Evolutionary conservation across 306 rosid genomes (phyloP).

Genomic region (Cyamopsis tetragonoloba): DNA sequence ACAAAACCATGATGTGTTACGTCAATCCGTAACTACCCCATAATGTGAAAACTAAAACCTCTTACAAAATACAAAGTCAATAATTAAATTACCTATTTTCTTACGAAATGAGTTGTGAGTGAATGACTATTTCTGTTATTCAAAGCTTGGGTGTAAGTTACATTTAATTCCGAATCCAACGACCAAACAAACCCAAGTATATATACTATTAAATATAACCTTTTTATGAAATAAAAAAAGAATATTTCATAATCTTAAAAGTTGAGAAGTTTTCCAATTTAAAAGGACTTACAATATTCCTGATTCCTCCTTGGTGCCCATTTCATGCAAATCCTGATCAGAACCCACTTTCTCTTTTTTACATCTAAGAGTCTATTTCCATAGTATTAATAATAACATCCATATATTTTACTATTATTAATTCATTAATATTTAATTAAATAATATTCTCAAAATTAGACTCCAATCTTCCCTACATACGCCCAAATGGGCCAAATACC

Average conservation of each 20-base stretch:
- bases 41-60: too few relatives aligned
- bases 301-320: slow-evolving; percentile 7
- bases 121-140: too few relatives aligned
- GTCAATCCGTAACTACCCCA: too few relatives aligned
- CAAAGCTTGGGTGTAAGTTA: too few relatives aligned
- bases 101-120: too few relatives aligned
- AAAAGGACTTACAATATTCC: neutral
- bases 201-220: too few relatives aligned
- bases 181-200: neutral
- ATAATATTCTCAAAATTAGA: slow-evolving; percentile 13
- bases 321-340: slow-evolving; percentile 36
- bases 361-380: neutral
- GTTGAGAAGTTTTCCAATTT: neutral
- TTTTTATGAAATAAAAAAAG: too few relatives aligned
- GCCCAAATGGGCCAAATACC: slow-evolving; percentile 22
- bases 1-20: too few relatives aligned
- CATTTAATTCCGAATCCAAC: too few relatives aligned
- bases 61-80: too few relatives aligned
- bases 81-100: too few relatives aligned
- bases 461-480: slow-evolving; percentile 22
- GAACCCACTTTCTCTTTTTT: slow-evolving; percentile 16
- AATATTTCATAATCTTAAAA: neutral
- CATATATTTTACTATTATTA: neutral
- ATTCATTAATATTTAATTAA: neutral
- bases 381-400: neutral